Base-by-base conservation (phyloP, 495 filamentous ascomycete genomes). In the Niebla homalea region DNA sequence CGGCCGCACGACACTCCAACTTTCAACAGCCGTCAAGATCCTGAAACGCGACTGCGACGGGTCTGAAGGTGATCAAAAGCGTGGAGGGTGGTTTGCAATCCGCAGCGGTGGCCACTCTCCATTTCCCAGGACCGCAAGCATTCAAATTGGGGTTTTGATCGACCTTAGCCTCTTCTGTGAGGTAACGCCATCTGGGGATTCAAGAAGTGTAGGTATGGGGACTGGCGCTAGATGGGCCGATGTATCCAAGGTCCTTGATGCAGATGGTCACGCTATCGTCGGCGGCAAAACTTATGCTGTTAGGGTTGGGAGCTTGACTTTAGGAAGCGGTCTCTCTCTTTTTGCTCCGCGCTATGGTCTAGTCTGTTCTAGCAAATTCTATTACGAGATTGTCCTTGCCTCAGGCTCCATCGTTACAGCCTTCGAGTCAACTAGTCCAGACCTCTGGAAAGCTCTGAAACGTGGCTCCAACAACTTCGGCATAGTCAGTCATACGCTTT, bases 401-500 rank as follows among this genome's bases (percentile, higher is more conserved):
- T 59, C 62, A 20, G 60, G 61, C 25, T 43, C 45, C n/a, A 18
- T 48, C 38, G 48, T 48, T 18, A 57, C 41, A 42, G 60, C 58
- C 40, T 60, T 51, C 19, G 44, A 22, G 15, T 51, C 53, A 38
- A 46, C 19, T 3, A 56, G 67, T 22, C 7, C 52, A 2, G 77
- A 82, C 37, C 57, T 79, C 20, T 78, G 60, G 58, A 61, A 59
- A 39, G 74, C 76, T 7, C 66, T 78, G 5, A 72, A 73, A 41
- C 76, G 76, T 21, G 76, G 75, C 32, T 55, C 59, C 7, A 68
- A 67, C 54, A 77, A 77, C 57, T 77, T 75, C 48, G 76, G 75
- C 15, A 66, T 80, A 49, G 68, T 64, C 14, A 64, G 68, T 64
- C 14, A 64, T 61, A 2, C 49, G 44, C n/a, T 61, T 62, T 23